A percentile compares a stretch with the other conserved stretches of the same genome.
Conservation (phyloP, 1,284 basidiomycete genomes). For the Papiliotrema laurentii region DNA sequence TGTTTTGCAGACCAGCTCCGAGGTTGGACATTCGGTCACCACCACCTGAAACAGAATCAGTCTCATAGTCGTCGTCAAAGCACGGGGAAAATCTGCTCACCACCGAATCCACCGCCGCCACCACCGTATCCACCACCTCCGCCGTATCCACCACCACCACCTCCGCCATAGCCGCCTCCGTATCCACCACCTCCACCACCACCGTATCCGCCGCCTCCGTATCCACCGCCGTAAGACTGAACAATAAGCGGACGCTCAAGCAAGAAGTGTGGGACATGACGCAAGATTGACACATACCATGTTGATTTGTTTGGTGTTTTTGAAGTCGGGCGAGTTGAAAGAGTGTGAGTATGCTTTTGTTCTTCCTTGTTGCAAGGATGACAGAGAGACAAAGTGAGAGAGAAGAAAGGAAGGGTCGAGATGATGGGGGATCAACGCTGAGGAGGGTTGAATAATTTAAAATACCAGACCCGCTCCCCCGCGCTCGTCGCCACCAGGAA, state of each 20-base stretch:
- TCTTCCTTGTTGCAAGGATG: not conserved
- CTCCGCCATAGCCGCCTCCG: constrained; percentile 27
- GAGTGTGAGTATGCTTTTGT: not conserved
- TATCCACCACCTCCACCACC: constrained; percentile 25
- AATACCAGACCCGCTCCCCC: not conserved
- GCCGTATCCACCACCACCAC: constrained; percentile 33
- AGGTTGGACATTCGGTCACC: constrained; percentile 79
- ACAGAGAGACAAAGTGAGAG: not conserved
- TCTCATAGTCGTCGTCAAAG: constrained; percentile 11
- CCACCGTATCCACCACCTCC: constrained; percentile 32
- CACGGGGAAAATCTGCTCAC: constrained; percentile 29
- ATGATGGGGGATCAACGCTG: not conserved
- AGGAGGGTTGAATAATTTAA: too few species aligned
- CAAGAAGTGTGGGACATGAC: too few species aligned
- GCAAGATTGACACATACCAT: constrained; percentile 3
- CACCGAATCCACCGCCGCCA: constrained; percentile 28
- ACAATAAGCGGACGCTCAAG: constrained; percentile 1
- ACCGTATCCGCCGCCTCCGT: constrained; percentile 28
- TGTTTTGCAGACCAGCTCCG: constrained; percentile 72
- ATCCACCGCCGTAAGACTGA: constrained; percentile 38
- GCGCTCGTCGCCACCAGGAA: not conserved
- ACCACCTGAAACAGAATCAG: constrained; percentile 25
- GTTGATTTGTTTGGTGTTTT: constrained; percentile 6
- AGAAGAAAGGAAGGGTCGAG: not conserved
- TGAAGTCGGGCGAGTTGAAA: not conserved